Evolutionary conservation across 148 eudicot species (phyloP).

Genomic region (Rhododendron griersonianum): DNA sequence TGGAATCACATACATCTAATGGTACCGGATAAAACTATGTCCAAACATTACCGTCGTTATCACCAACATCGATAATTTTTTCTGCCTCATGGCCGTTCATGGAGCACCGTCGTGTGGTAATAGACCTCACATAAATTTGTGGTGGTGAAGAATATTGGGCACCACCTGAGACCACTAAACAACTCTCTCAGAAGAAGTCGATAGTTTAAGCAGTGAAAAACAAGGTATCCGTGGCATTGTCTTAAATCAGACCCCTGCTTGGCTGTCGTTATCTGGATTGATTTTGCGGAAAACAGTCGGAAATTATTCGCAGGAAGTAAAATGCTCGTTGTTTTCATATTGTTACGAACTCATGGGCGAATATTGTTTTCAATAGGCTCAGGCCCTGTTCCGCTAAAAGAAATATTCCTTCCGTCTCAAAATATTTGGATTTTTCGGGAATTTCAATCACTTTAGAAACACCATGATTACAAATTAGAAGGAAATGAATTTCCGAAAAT

Average conservation of each 20-base stretch:
- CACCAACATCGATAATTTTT: not conserved
- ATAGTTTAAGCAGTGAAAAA: not conserved
- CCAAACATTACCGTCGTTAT: not conserved
- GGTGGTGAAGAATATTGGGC: not conserved
- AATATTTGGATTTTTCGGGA: too few species aligned
- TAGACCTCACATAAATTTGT: not conserved
- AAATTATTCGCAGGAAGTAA: not conserved
- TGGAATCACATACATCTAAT: too few species aligned
- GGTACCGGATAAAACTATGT: too few species aligned
- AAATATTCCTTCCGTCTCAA: too few species aligned
- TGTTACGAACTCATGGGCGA: not conserved
- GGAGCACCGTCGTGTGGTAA: not conserved
- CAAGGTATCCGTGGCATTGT: not conserved
- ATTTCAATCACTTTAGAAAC: too few species aligned
- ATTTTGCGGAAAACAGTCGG: not conserved
- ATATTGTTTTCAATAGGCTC: not conserved
- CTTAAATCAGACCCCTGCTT: not conserved
- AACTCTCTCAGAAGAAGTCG: not conserved
- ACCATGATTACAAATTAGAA: too few species aligned
- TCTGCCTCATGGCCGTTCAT: not conserved
- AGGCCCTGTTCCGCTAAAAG: rapidly evolving
- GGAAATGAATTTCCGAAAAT: too few species aligned
- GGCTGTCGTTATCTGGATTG: not conserved
- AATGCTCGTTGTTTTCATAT: not conserved
- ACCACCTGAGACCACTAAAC: not conserved